Percentiles rank a stretch among this genome's conserved stretches.
Conservation (phyloP, 805 yeast species). For the Metschnikowia similis region DNA sequence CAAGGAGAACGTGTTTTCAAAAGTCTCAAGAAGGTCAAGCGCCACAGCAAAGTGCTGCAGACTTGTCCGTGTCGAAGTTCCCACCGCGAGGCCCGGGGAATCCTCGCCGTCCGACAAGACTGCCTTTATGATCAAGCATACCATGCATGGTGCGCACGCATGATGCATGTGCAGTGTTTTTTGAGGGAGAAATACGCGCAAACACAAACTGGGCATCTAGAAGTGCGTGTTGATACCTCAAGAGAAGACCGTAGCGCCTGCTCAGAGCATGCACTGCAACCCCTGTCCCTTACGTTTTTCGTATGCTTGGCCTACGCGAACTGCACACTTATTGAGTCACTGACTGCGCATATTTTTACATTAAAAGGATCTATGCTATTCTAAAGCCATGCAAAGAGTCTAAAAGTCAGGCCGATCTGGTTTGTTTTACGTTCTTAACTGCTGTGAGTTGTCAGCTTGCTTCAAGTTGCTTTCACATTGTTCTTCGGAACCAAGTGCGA, state of each 20-base stretch:
- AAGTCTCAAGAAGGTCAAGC: not conserved
- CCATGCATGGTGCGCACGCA: slow-evolving; percentile 1
- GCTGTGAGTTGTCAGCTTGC: not conserved
- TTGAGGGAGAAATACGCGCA: slow-evolving; percentile 1
- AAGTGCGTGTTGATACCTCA: not conserved
- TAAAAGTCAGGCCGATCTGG: not conserved
- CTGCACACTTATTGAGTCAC: not conserved
- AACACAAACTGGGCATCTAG: slow-evolving; percentile 1
- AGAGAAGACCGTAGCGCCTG: not conserved
- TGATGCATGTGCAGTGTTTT: slow-evolving; percentile 2
- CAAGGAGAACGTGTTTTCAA: not conserved
- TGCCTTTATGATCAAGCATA: not conserved
- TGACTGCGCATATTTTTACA: not conserved
- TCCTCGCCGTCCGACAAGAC: not conserved
- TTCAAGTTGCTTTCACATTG: not conserved
- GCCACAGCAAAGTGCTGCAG: too few relatives aligned
- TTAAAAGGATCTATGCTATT: not conserved
- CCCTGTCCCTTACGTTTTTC: not conserved
- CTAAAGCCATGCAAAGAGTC: not conserved
- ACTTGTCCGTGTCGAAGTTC: not conserved
- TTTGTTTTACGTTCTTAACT: not conserved
- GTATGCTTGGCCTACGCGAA: not conserved
- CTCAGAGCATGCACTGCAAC: not conserved
- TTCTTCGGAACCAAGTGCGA: not conserved
- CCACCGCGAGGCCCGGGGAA: not conserved